A percentile compares a stretch with the other conserved stretches of the same genome.
Conservation (phyloP, 225 moss, liverwort and hornwort genomes). For the Asterella californica region DNA sequence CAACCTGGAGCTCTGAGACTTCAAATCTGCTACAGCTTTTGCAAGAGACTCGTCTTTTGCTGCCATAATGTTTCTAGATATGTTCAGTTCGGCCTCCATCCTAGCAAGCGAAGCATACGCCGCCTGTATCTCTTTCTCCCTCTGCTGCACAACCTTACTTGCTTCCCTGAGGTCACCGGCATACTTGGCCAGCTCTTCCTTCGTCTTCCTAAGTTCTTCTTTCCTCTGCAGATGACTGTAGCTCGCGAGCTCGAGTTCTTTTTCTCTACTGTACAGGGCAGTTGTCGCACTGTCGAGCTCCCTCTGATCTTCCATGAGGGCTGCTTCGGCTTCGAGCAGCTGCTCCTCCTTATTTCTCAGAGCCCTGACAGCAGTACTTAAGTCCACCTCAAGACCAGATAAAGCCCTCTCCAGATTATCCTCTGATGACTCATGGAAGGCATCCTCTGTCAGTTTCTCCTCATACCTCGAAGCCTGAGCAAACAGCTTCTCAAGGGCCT, state of each 20-base stretch:
- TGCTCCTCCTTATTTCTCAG: conserved; percentile 45
- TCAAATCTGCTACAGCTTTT: conserved; percentile 32
- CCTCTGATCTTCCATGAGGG: conserved; percentile 38
- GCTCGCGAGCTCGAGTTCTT: conserved; percentile 41
- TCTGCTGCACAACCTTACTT: conserved; percentile 34
- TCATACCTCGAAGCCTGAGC: conserved; percentile 41
- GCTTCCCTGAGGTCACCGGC: conserved; percentile 27
- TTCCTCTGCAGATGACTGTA: conserved; percentile 30
- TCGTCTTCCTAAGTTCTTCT: conserved; percentile 32
- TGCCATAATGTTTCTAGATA: conserved; percentile 17
- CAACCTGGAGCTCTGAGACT: conserved; percentile 31
- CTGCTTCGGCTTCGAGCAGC: conserved; percentile 36
- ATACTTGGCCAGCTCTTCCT: conserved; percentile 21
- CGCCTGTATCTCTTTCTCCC: conserved; percentile 30
- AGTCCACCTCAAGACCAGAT: conserved; percentile 44
- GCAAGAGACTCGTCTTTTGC: conserved; percentile 41
- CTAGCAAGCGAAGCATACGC: conserved; percentile 27
- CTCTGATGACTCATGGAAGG: conserved; percentile 15
- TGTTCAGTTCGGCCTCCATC: conserved; percentile 36
- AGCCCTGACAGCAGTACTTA: conserved; percentile 34
- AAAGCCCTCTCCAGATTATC: conserved; percentile 30
- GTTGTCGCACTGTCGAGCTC: conserved; percentile 39
- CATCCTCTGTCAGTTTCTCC: conserved; percentile 27
- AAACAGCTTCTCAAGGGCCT: conserved; percentile 47
- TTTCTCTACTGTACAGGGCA: conserved; percentile 33